Evolutionary conservation across 805 yeast genomes (phyloP), one percentile per base, ranked within the genome.

Genomic region (Cyberlindnera veronae): DNA sequence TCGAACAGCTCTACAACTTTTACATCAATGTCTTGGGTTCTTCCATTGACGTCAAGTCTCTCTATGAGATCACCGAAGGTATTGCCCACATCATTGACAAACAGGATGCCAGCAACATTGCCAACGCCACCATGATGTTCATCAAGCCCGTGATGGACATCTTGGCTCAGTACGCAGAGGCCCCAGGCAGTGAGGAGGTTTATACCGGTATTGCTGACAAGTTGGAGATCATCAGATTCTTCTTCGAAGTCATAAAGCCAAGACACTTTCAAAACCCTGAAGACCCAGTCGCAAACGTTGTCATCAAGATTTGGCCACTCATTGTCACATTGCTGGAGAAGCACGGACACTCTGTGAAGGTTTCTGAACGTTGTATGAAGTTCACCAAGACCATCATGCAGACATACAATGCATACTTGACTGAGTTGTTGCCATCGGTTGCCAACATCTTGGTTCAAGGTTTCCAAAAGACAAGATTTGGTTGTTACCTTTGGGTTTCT

Each of bases 401-500:
- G 56, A 75, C 80, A 12, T 81, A 76, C 58, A 74, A 74, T 38
- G 64, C 70, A 10, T 79, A 70, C 51, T 58, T 85, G 43, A 57
- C 68, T 17, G 81, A 84, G 3, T 68, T 84, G 18, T 65, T 90
- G 15, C 74, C 79, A 3, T 69, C 76, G 12, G 73, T 88, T 28
- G 87, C 88, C 1, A 79, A 74, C 39, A 63, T 81, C 35, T 69
- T 89, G 40, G 81, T 77, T 16, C 70, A 71, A 28, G 93, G 95
- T 1, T 90, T 88, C 64, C 71, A 78, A 32, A 64, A 65, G 20
- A 82, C 83, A 16, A 75, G 79, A 26, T 76, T 67, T 54, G 97
- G 96, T 4, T 86, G 95, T 58, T 89, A 83, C 57, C 64, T 90
- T 41, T 90, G 95, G 93, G 91, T 86, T 12, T 81, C 95, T 3